These are phyloP conservation scores for Ceratobasidium theobromae DNA, from an alignment of 1,284 basidiomycete genomes.

Conservation along the genomic window DNA sequence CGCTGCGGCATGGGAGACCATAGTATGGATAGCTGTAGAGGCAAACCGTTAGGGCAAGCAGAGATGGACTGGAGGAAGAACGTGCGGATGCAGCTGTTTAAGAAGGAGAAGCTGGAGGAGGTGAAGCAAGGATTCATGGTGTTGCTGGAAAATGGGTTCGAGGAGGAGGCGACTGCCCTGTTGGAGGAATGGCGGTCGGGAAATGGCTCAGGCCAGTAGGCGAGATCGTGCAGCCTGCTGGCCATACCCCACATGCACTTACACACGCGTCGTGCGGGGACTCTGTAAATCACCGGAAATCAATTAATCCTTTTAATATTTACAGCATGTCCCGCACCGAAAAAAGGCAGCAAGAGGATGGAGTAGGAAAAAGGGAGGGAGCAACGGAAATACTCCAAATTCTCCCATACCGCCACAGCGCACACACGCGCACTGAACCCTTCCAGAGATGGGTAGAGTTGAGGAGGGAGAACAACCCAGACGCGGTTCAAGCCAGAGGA, in stretches of 20 bases:
- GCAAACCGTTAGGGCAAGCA: neutral
- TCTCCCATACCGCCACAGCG: no score
- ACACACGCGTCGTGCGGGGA: constrained; percentile 5
- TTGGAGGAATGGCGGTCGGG: neutral
- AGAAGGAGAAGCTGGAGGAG: neutral
- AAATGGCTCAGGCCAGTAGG: neutral
- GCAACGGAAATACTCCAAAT: no score
- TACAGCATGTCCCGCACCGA: neutral
- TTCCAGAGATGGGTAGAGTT: neutral
- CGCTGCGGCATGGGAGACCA: neutral
- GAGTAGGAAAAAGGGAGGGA: no score
- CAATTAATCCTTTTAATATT: neutral
- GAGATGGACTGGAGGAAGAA: neutral
- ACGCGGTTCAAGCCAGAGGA: neutral
- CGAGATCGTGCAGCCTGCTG: neutral
- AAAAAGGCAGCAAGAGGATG: neutral
- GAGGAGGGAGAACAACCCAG: neutral
- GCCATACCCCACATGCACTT: neutral
- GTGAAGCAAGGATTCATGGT: neutral
- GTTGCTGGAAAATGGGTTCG: neutral
- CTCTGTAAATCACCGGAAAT: neutral
- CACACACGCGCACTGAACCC: neutral
- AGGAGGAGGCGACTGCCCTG: neutral
- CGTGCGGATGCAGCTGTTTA: no score
- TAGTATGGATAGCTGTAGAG: no score